Conservation (phyloP, 768 basidiomycete genomes). For the Auricularia cornea region DNA sequence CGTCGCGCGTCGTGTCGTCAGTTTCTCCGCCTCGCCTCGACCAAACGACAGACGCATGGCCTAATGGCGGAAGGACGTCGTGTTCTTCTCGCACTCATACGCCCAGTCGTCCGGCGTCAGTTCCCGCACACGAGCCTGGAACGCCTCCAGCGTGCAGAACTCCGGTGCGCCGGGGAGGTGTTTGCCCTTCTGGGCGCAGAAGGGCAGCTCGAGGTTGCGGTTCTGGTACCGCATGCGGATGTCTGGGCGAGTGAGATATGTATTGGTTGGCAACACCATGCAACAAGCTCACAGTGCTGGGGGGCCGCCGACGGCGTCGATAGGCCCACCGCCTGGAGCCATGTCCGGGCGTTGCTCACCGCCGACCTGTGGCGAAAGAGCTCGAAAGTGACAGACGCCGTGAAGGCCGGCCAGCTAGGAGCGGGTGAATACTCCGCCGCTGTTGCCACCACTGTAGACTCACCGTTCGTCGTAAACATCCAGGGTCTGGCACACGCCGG, state of each 20-base stretch:
- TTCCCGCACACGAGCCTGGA: constrained; percentile 51
- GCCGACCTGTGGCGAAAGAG: constrained; percentile 41
- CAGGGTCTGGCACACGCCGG: constrained; percentile 52
- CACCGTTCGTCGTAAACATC: constrained; percentile 68
- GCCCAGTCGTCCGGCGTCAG: constrained; percentile 62
- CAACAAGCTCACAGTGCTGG: constrained; percentile 1
- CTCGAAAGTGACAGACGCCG: constrained; percentile 66
- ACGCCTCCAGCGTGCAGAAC: constrained; percentile 61
- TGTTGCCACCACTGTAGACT: constrained; percentile 11
- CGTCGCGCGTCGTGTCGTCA: too few relatives aligned
- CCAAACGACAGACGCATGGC: too few relatives aligned
- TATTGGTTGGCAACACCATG: background rate
- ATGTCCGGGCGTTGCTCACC: background rate
- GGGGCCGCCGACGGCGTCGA: background rate
- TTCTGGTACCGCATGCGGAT: constrained; percentile 76
- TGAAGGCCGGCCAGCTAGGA: constrained; percentile 65
- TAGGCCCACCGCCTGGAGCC: background rate
- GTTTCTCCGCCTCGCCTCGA: too few relatives aligned
- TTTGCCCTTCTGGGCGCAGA: constrained; percentile 57
- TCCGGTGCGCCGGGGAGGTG: constrained; percentile 65
- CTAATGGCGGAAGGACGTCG: background rate
- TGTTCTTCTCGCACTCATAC: constrained; percentile 38
- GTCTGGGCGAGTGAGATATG: constrained; percentile 26
- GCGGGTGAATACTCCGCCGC: constrained; percentile 2
- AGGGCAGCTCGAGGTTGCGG: constrained; percentile 49